Base-by-base conservation (phyloP, 108 stramenopile species). In the Hondaea fermentalgiana region DNA sequence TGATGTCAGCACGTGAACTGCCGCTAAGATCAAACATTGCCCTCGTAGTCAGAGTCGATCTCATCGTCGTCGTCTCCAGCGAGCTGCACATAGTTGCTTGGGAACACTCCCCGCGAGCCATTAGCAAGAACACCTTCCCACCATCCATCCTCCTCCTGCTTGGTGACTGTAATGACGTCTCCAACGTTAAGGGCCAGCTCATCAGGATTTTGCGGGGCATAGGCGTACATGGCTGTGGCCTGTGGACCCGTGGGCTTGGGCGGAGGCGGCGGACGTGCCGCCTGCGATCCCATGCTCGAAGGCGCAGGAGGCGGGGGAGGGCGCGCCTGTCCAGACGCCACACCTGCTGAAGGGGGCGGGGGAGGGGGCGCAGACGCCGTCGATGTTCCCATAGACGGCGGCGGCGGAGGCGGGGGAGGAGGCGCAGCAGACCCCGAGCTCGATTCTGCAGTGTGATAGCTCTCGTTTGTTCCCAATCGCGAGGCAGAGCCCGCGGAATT, bases 91-190 rank as follows among this genome's bases (percentile, higher is more conserved):
- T 83, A 83, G 28, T 83, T 83, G 76, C 76, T 53, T 17, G 76
- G 76, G 23, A 83, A 83, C 8, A 83, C 76, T 1, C 76, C 76
- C 19, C 51, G 45, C 28, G 6, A 19, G 6, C 76, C 76, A 23
- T 53, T 53, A 12, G 76, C 1, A 53, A 47, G 45, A 6, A 83
- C 45, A 2, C 76, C 76, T 45, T 53, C 49, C 76, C 76, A 83
- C 76, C 76, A 83, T 28, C 76, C 76, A 3, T 83, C 76, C n/a
- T 47, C 76, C 51, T 83, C 76, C 23, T 83, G 76, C 51, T 47
- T 53, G 76, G 51, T 47, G 76, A 83, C 23, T 12, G 76, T 83
- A 45, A 83, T 28, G 45, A 35, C 4, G 14, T 28, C 49, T 14
- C 76, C 76, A 55, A 53, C 76, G 8, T 35, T 21, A 6, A 83